These are phyloP conservation scores for Borovskyia barvae DNA, from an alignment of 208 protist genomes.

Conservation along the genomic window DNA sequence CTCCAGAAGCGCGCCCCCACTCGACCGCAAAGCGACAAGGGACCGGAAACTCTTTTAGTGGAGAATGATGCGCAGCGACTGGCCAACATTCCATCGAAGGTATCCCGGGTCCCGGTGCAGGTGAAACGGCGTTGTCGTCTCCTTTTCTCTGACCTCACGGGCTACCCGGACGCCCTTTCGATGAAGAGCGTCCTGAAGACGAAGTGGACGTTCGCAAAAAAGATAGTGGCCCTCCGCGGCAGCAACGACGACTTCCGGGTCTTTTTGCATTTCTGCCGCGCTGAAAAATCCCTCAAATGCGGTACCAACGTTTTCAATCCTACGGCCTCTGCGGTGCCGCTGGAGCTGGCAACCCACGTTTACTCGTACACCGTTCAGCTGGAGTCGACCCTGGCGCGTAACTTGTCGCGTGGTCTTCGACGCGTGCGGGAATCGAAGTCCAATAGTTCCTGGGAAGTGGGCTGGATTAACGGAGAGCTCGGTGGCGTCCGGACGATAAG, in stretches of 20 bases:
- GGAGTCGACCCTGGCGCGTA: conserved; percentile 51
- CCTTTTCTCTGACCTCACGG: conserved; percentile 70
- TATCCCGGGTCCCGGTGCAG: conserved; percentile 22
- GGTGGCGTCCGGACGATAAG: conserved; percentile 16
- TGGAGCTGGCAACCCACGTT: conserved; percentile 82
- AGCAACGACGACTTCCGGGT: conserved; percentile 50
- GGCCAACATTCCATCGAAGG: conserved; percentile 83
- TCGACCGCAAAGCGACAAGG: conserved; percentile 52
- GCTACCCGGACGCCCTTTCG: conserved; percentile 57
- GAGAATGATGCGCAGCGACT: conserved; percentile 85
- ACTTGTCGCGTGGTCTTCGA: conserved; percentile 39
- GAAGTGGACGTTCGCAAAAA: conserved; percentile 73
- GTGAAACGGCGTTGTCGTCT: conserved; percentile 49
- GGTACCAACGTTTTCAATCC: conserved; percentile 63
- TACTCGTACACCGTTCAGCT: conserved; percentile 82
- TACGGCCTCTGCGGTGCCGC: conserved; percentile 14
- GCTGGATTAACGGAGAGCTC: conserved; percentile 80
- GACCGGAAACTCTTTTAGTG: conserved; percentile 49
- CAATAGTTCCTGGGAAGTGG: conserved; percentile 79
- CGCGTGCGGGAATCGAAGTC: conserved; percentile 65
- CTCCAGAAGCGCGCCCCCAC: conserved; percentile 63
- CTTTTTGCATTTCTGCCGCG: conserved; percentile 69
- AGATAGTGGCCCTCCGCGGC: conserved; percentile 69
- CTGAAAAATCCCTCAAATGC: conserved; percentile 77
- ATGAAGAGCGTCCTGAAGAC: conserved; percentile 63